Base-by-base conservation (phyloP, 1,284 basidiomycete species). In the Irpex rosettiformis region DNA sequence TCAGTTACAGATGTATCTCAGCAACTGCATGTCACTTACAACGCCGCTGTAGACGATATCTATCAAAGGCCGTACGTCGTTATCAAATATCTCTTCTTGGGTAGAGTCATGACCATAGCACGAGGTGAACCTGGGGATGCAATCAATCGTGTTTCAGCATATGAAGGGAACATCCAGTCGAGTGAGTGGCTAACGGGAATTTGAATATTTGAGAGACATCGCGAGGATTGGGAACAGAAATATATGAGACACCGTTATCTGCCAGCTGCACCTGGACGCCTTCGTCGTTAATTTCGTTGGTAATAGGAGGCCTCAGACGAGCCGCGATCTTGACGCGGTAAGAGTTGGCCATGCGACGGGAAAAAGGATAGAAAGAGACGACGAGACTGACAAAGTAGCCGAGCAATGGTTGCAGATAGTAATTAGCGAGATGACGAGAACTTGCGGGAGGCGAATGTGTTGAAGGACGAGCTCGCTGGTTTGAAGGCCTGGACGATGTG, bases 61-160 rank as follows among this genome's bases (percentile, higher is more conserved):
- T 40, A 91, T 76, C 62, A 91, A 72, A 4, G 89, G 89, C 55
- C 78, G 77, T 7, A 91, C 87, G 62, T 91, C 88, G 57, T 79
- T 81, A 45, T 76, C 72, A 62, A 89, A 92, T 60, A 92, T 87
- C 63, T 88, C 81, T 54, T 87, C 81, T 64, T 91, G 89, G 0
- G 77, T 81, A 13, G 89, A 83, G 45, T 72, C 68, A 58, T 84
- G 78, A 63, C 81, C 87, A 65, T 90, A 89, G 66, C 86, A 88
- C 54, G 85, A 88, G 25, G 86, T 78, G 63, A 91, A 83, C 45
- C 88, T 89, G 59, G 3, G 28, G 13, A 52, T n/a, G 37, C 33
- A 37, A 37, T 37, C 33, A 37, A 37, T 8, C 16, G 13, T 11
- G 43, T 18, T 11, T 45, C 13, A 45, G 43, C 3, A 5, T 22